A percentile compares a stretch with the other conserved stretches of the same genome.
Evolutionary conservation across 805 yeast species (phyloP).

Genomic region (Cyberlindnera japonica): DNA sequence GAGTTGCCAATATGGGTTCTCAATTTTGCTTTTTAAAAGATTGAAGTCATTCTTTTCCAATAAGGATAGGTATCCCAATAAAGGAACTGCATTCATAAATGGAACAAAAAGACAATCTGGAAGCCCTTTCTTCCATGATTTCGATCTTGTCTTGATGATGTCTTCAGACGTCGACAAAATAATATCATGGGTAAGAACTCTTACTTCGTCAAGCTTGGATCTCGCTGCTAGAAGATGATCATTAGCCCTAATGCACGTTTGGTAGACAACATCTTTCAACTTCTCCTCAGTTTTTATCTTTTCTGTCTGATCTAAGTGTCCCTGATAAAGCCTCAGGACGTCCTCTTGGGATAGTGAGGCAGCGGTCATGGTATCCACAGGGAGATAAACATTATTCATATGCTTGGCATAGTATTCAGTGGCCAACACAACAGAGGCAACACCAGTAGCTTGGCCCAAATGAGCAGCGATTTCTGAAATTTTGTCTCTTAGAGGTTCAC

Average conservation of each 20-base stretch:
- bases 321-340: constrained; percentile 43
- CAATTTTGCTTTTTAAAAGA: constrained; percentile 32
- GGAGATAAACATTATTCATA: constrained; percentile 48
- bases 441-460: constrained; percentile 76
- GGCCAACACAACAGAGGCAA: constrained; percentile 62
- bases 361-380: constrained; percentile 54
- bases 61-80: constrained; percentile 54
- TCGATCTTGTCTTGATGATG: constrained; percentile 28
- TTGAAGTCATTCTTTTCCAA: constrained; percentile 67
- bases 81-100: constrained; percentile 63
- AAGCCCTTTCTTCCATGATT: constrained; percentile 41
- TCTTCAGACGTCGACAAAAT: constrained; percentile 23
- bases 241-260: constrained; percentile 70
- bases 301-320: constrained; percentile 15
- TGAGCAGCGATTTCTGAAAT: constrained; percentile 69
- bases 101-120: constrained; percentile 70
- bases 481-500: constrained; percentile 39
- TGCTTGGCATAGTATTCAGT: constrained; percentile 49
- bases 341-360: constrained; percentile 61
- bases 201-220: constrained; percentile 42
- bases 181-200: constrained; percentile 35
- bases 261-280: constrained; percentile 59
- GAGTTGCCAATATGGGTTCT: constrained; percentile 26
- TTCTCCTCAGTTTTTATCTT: constrained; percentile 29
- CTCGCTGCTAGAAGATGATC: constrained; percentile 75